Base-by-base conservation (phyloP, 1,284 basidiomycete genomes). In the Grifola frondosa region DNA sequence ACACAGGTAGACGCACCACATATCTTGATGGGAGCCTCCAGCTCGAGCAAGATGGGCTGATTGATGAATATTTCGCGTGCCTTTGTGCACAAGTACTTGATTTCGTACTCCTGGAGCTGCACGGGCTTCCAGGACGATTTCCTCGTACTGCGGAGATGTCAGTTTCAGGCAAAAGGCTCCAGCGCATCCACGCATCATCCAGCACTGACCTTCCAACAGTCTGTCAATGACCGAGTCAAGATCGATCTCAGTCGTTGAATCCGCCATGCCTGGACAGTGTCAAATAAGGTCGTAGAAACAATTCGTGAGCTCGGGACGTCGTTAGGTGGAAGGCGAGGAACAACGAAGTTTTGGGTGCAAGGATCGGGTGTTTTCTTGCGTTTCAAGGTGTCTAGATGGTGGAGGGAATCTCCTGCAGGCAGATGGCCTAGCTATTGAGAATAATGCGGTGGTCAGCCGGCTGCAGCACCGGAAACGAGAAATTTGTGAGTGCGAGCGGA, bases 181-280 rank as follows among this genome's bases (percentile, higher is more conserved):
- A 52, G 52, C 53, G 49, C 46, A 53, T 46, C 44, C 44, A 36
- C 43, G 10, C 30, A 24, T 16, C 36, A 22, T 13, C 9, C 5
- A 15, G 33, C 16, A 71, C 89, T 74, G 74, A 94, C 94, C 94
- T 84, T 97, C 94, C 55, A 97, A 77, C 55, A 97, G 78, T 52
- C 93, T 81, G 84, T 97, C 94, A 66, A 97, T 97, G 76, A 97
- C 91, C 69, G 92, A 95, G 77, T 97, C 94, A 55, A 97, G 81
- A 80, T 97, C 94, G 70, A 97, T 94, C 68, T 96, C 93, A 62
- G 84, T 84, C 54, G 75, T 69, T 50, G 79, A 69, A 60, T 84
- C 82, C 59, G 81, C 77, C 80, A 81, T 81, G 40, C 40, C 56
- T 54, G 58, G 42, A 49, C 50, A 39, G 49, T 50, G 43, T 52